Base-by-base conservation (phyloP, 2,329 filamentous ascomycete genomes). In the Verticillium longisporum region DNA sequence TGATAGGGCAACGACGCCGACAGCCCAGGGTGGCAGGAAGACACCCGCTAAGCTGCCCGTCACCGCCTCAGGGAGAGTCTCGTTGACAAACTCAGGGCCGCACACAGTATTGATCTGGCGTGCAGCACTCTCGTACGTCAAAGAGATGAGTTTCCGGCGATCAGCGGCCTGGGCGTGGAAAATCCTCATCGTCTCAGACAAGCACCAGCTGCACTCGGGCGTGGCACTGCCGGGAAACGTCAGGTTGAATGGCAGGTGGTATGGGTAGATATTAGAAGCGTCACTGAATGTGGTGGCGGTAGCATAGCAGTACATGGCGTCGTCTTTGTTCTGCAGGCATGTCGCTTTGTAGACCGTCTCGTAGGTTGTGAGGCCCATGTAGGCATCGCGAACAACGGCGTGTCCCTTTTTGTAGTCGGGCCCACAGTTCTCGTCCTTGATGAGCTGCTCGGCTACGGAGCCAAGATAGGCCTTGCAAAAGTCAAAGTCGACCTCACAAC, bases 171-270 rank as follows among this genome's bases (percentile, higher is more conserved):
- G 88, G 0, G 83, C 75, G 59, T 89, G 86, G 73, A 90, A 97
- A 18, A 96, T 83, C 32, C 81, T 81, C 92, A 98, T 96, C 4
- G 90, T 94, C 63, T 90, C 80, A 69, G 88, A 81, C 54, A 95
- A 80, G 72, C 95, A 98, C 50, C 77, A 77, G 67, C 84, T 88
- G 77, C 95, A 99, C 1, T 83, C 85, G 1, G 92, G 91, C n/a
- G 81, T 79, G 32, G 87, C 84, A 26, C 83, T 83, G 14, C 78
- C 80, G 0, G 91, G 90, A 13, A 97, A 77, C 0, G 80, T 74
- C 50, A 87, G 82, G 62, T 95, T 95, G 60, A 96, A 82, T 0
- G 93, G 91, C 3, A 98, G 79, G 69, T 89, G 94, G 77, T 97
- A 99, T 38, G 95, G 82, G 70, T 93, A 94, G 37, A 86, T 83